Percentiles rank a stretch among this genome's conserved stretches.
These are phyloP conservation scores for Trichoderma polysporum DNA, from an alignment of 2,329 filamentous ascomycete genomes.

Conservation along the genomic window DNA sequence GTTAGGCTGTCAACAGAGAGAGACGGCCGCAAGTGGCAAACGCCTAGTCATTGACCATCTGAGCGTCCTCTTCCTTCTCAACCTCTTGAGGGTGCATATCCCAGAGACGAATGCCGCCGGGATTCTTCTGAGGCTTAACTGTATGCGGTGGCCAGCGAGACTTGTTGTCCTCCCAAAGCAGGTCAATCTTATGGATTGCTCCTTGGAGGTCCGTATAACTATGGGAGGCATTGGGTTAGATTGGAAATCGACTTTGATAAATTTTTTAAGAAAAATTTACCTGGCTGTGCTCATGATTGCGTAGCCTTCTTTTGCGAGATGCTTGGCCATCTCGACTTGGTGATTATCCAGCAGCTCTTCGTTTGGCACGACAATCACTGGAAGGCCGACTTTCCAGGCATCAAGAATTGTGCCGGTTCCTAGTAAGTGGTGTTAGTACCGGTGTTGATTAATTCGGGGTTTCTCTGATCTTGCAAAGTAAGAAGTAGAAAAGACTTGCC, in stretches of 20 bases:
- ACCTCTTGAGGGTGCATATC: constrained; percentile 36
- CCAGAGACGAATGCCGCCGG: constrained; percentile 34
- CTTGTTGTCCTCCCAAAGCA: constrained; percentile 38
- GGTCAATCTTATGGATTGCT: constrained; percentile 39
- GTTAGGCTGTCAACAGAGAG: constrained; percentile 2
- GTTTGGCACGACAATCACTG: constrained; percentile 90
- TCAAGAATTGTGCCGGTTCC: constrained; percentile 89
- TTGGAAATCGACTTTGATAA: neutral
- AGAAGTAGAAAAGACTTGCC: constrained; percentile 49
- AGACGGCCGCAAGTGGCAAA: constrained; percentile 22
- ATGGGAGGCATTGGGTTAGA: neutral
- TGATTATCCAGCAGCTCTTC: constrained; percentile 81
- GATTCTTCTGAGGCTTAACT: constrained; percentile 22
- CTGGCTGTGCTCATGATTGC: constrained; percentile 67
- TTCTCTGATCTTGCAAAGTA: neutral
- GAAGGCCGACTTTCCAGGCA: constrained; percentile 69
- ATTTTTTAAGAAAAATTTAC: constrained; percentile 44
- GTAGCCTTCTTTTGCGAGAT: constrained; percentile 73
- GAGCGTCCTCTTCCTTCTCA: constrained; percentile 37
- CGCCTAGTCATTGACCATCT: constrained; percentile 43
- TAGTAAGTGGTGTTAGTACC: constrained; percentile 36
- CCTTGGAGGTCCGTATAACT: constrained; percentile 36
- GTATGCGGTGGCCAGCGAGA: constrained; percentile 37
- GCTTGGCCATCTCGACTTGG: constrained; percentile 80
- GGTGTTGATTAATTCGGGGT: neutral